phyloP scores from a whole-genome alignment of 495 filamentous ascomycete species.

The Hypoxylon trugodes region DNA sequence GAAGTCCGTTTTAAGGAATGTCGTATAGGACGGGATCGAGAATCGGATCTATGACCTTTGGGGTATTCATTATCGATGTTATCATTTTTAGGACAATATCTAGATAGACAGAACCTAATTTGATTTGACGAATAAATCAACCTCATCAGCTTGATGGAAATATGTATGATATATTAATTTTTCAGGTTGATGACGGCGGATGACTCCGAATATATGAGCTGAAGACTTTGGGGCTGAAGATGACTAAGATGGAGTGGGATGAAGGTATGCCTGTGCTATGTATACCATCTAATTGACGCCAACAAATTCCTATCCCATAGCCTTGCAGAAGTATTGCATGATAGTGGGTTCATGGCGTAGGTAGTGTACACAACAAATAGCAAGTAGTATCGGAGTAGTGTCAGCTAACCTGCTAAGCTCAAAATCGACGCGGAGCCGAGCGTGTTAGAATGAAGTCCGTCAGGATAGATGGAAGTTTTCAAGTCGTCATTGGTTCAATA shows the following conservation, averaged over 20 bases:
- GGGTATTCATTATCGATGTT: too few species aligned
- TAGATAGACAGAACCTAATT: too few species aligned
- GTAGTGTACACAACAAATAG: too few species aligned
- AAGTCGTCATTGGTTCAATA: conserved; percentile 24
- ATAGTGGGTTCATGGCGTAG: not conserved
- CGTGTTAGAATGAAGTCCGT: conserved; percentile 3
- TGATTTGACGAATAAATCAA: too few species aligned
- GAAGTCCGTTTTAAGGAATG: conserved; percentile 29
- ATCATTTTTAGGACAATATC: too few species aligned
- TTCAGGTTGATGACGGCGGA: not conserved
- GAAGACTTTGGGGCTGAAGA: conserved; percentile 19
- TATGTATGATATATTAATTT: too few species aligned
- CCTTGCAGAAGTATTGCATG: conserved; percentile 20
- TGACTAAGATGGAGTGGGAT: conserved; percentile 5
- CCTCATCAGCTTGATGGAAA: too few species aligned
- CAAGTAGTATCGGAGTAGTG: too few species aligned
- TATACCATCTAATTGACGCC: conserved; percentile 27
- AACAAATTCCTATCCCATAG: conserved; percentile 14
- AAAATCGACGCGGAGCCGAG: conserved; percentile 18
- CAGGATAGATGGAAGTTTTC: conserved; percentile 7
- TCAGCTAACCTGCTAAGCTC: conserved; percentile 3
- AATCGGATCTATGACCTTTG: too few species aligned
- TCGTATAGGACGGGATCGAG: too few species aligned
- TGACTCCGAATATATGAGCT: not conserved
- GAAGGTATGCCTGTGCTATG: not conserved